phyloP scores from a whole-genome alignment of 2,329 filamentous ascomycete genomes.

The Rasamsonia emersonii region DNA sequence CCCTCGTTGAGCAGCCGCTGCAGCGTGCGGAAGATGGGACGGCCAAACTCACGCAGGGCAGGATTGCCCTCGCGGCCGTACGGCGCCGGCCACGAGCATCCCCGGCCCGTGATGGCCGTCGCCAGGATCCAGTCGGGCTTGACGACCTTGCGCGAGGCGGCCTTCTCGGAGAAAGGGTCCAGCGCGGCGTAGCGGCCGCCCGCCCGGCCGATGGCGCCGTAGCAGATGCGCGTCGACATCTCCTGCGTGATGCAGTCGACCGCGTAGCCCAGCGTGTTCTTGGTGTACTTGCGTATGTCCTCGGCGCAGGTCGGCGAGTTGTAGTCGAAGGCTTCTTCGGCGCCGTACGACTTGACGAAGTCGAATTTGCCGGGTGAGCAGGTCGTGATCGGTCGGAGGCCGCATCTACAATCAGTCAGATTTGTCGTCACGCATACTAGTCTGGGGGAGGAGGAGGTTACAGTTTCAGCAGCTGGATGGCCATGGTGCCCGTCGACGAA shows the following conservation, averaged over 20 bases:
- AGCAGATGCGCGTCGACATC: constrained; percentile 28
- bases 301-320: constrained; percentile 21
- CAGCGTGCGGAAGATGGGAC: constrained; percentile 2
- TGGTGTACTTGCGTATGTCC: constrained; percentile 32
- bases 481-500: constrained; percentile 36
- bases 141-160: constrained; percentile 12
- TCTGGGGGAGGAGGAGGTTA: constrained; percentile 15
- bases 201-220: constrained; percentile 27
- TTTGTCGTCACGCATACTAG: too few species aligned
- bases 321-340: constrained; percentile 41
- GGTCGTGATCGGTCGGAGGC: constrained; percentile 38
- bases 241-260: constrained; percentile 38
- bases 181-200: constrained; percentile 22
- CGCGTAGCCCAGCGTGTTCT: constrained; percentile 29
- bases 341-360: constrained; percentile 35
- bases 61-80: constrained; percentile 10
- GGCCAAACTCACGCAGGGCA: constrained; percentile 4
- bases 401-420: too few species aligned
- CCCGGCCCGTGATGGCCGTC: constrained; percentile 15
- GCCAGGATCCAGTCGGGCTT: constrained; percentile 20
- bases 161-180: constrained; percentile 17
- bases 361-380: constrained; percentile 37
- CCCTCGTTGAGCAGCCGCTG: constrained; percentile 6
- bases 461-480: constrained; percentile 37
- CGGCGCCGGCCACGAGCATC: constrained; percentile 12